Evolutionary conservation across 2,329 filamentous ascomycete species (phyloP).

Genomic region (Calonectria montana): DNA sequence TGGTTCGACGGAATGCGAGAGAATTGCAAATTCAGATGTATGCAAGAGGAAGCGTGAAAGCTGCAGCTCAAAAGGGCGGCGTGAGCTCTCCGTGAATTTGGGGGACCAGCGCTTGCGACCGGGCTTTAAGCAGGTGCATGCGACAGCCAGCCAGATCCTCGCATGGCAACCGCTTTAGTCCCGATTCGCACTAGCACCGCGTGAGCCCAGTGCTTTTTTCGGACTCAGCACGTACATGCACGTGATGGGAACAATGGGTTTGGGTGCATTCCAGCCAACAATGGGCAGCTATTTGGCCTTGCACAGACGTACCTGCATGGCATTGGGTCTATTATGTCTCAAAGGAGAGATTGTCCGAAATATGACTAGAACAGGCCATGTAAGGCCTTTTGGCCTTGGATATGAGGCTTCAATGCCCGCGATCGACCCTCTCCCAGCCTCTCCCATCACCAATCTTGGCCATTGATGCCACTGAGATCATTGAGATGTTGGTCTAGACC

Average conservation of each 20-base stretch:
- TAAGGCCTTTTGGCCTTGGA: neutral
- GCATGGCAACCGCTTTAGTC: constrained; percentile 49
- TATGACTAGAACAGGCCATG: neutral
- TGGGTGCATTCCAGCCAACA: constrained; percentile 3
- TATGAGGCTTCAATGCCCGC: neutral
- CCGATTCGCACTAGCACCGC: constrained; percentile 26
- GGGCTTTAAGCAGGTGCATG: constrained; percentile 44
- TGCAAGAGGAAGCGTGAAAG: constrained; percentile 34
- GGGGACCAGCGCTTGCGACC: constrained; percentile 33
- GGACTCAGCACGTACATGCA: constrained; percentile 32
- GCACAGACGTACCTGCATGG: neutral
- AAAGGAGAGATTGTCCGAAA: neutral
- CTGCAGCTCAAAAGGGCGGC: constrained; percentile 39
- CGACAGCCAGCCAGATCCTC: constrained; percentile 35
- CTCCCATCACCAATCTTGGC: neutral
- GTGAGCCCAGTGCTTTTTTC: neutral
- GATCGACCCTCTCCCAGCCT: neutral
- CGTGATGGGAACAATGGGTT: constrained; percentile 21
- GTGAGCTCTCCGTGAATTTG: constrained; percentile 40
- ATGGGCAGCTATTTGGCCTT: neutral
- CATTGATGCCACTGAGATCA: neutral
- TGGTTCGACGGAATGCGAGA: constrained; percentile 23
- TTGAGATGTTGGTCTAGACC: neutral
- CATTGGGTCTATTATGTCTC: neutral
- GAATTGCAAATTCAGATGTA: constrained; percentile 24